Evolutionary conservation across 2,329 filamentous ascomycete genomes (phyloP).

Genomic region (Drechslerella dactyloides): DNA sequence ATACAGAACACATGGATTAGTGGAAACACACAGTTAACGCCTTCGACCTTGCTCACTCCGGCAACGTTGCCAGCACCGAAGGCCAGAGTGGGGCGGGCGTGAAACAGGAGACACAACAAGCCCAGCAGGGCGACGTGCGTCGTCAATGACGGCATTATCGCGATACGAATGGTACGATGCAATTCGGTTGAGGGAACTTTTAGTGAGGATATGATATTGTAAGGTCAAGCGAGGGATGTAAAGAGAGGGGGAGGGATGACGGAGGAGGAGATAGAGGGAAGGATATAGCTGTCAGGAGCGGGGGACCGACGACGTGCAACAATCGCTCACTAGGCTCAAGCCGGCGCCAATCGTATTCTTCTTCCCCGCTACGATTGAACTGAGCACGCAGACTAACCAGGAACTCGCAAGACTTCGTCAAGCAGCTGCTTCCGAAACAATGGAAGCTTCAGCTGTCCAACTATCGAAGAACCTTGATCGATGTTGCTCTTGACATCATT

Average conservation of each 20-base stretch:
- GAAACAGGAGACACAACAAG: conserved; percentile 68
- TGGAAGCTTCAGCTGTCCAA: neutral
- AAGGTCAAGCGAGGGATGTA: conserved; percentile 1
- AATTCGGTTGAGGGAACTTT: neutral
- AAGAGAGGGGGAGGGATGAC: conserved; percentile 3
- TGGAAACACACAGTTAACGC: conserved; percentile 72
- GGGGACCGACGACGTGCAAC: neutral
- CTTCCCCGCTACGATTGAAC: neutral
- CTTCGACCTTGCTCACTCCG: conserved; percentile 78
- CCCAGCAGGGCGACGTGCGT: conserved; percentile 59
- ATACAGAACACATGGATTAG: neutral
- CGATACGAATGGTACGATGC: neutral
- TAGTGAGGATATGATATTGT: conserved; percentile 5
- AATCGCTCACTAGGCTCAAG: neutral
- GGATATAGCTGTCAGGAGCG: neutral
- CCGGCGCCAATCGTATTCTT: neutral
- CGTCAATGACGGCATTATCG: conserved; percentile 13
- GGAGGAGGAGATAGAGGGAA: neutral
- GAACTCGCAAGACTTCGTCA: neutral
- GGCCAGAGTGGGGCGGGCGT: conserved; percentile 72
- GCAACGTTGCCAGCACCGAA: conserved; percentile 92
- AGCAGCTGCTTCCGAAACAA: neutral
- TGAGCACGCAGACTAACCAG: neutral
- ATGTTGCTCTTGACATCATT: neutral
- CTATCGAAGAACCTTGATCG: neutral